Evolutionary conservation across 2,329 filamentous ascomycete genomes (phyloP).

Genomic region (Aspergillus ochraceoroseus): DNA sequence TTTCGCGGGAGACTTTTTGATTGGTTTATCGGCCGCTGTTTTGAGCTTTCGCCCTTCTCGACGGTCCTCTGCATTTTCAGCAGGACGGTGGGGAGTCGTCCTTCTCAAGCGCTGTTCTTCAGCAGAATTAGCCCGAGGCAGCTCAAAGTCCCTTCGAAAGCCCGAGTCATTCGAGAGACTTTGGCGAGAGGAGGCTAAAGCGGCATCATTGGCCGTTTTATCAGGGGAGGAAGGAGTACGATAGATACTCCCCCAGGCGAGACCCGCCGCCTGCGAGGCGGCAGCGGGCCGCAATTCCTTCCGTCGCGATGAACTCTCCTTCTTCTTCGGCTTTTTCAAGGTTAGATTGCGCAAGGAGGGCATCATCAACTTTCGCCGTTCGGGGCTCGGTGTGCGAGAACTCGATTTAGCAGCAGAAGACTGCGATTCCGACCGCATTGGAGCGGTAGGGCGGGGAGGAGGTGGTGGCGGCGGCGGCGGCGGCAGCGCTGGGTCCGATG

Average conservation of each 20-base stretch:
- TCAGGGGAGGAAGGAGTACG: conserved; percentile 19
- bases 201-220: background rate
- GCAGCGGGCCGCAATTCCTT: conserved; percentile 51
- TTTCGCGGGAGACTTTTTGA: conserved; percentile 14
- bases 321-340: conserved; percentile 45
- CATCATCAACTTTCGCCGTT: conserved; percentile 54
- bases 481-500: conserved; percentile 20
- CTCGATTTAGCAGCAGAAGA: conserved; percentile 39
- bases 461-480: too few species aligned
- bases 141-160: conserved; percentile 1
- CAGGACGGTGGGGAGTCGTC: conserved; percentile 1
- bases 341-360: conserved; percentile 50
- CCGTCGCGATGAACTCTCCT: conserved; percentile 34
- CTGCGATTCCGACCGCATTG: conserved; percentile 28
- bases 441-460: conserved; percentile 19
- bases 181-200: conserved; percentile 2
- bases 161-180: background rate
- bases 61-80: conserved; percentile 12
- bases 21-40: conserved; percentile 4
- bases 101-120: conserved; percentile 21
- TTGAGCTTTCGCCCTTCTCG: conserved; percentile 12
- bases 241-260: conserved; percentile 53
- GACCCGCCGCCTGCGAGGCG: conserved; percentile 58
- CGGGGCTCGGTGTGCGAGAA: conserved; percentile 58
- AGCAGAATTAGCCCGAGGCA: conserved; percentile 10